Percentiles rank a stretch among this genome's conserved stretches.
Conservation (phyloP, 2,329 filamentous ascomycete genomes). For the Geoglossum cookeanum region DNA sequence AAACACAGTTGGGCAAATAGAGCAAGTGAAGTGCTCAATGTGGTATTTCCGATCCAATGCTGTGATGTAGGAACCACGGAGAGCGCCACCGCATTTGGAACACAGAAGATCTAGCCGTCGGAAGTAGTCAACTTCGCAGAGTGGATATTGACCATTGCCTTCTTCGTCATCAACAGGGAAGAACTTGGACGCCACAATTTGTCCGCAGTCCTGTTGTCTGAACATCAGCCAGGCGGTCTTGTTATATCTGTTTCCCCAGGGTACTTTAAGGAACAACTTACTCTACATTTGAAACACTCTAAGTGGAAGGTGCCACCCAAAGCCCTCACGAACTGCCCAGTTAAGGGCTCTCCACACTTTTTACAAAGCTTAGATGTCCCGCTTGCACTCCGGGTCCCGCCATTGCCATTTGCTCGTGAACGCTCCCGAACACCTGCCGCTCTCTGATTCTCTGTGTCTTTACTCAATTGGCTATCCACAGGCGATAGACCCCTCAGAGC, state of each 20-base stretch:
- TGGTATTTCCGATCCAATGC: slow-evolving; percentile 96
- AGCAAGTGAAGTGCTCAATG: slow-evolving; percentile 98
- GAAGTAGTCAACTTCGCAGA: slow-evolving; percentile 98
- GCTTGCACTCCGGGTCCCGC: slow-evolving; percentile 10
- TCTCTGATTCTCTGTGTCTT: not conserved
- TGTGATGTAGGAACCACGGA: slow-evolving; percentile 94
- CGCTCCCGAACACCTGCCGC: not conserved
- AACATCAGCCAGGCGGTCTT: slow-evolving; percentile 5
- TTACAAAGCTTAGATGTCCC: slow-evolving; percentile 35
- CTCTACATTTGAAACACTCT: slow-evolving; percentile 89
- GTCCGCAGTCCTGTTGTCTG: slow-evolving; percentile 61
- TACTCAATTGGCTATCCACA: not conserved
- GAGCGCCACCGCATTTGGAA: slow-evolving; percentile 75
- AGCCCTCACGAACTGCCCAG: slow-evolving; percentile 89
- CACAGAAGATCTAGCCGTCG: slow-evolving; percentile 78
- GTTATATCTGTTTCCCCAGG: slow-evolving; percentile 2
- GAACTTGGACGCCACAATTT: slow-evolving; percentile 97
- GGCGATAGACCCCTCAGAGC: not conserved
- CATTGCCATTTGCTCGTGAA: slow-evolving; percentile 1
- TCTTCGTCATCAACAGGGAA: slow-evolving; percentile 89
- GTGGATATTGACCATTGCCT: slow-evolving; percentile 65
- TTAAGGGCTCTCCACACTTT: slow-evolving; percentile 74
- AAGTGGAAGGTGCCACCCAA: slow-evolving; percentile 87
- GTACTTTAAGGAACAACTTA: slow-evolving; percentile 29
- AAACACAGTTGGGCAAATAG: slow-evolving; percentile 91